Conservation (phyloP, 768 basidiomycete species). For the Pholiota conissans region DNA sequence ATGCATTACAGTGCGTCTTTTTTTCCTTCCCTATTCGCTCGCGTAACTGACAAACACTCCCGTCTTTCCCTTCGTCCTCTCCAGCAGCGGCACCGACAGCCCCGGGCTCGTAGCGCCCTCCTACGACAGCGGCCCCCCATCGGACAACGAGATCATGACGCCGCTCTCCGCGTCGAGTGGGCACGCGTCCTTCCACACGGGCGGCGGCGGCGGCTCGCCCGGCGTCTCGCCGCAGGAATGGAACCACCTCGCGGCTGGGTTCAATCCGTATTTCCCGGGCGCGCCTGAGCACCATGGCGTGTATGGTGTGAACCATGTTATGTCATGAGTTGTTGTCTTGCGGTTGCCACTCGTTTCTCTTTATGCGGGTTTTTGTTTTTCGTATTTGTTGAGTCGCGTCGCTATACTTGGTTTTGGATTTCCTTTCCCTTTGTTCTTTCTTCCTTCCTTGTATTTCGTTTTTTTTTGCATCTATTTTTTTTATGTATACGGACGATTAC, state of each 20-base stretch:
- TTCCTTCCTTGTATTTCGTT: slow-evolving; percentile 17
- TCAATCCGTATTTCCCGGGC: slow-evolving; percentile 73
- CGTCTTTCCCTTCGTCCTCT: slow-evolving; percentile 2
- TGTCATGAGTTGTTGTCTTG: slow-evolving; percentile 48
- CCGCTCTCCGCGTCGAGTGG: slow-evolving; percentile 52
- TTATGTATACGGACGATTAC: background rate
- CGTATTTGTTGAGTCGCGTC: too few species aligned
- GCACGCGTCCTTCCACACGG: slow-evolving; percentile 43
- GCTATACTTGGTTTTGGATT: background rate
- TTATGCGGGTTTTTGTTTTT: background rate
- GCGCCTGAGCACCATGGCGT: slow-evolving; percentile 56
- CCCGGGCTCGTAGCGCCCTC: slow-evolving; percentile 44
- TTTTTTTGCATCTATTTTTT: background rate
- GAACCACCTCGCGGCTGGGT: slow-evolving; percentile 56
- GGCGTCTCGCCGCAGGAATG: slow-evolving; percentile 62
- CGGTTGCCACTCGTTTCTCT: slow-evolving; percentile 8
- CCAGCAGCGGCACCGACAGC: slow-evolving; percentile 48
- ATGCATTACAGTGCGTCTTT: slow-evolving; percentile 63
- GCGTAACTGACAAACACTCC: too few species aligned
- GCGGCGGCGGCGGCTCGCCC: slow-evolving; percentile 29
- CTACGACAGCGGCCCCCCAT: slow-evolving; percentile 59
- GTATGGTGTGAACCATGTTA: slow-evolving; percentile 50
- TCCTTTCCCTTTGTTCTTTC: slow-evolving; percentile 6
- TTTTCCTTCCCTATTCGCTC: slow-evolving; percentile 1
- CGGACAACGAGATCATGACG: slow-evolving; percentile 64